Base-by-base conservation (phyloP, 2,329 filamentous ascomycete genomes). In the Exophiala mesophila region DNA sequence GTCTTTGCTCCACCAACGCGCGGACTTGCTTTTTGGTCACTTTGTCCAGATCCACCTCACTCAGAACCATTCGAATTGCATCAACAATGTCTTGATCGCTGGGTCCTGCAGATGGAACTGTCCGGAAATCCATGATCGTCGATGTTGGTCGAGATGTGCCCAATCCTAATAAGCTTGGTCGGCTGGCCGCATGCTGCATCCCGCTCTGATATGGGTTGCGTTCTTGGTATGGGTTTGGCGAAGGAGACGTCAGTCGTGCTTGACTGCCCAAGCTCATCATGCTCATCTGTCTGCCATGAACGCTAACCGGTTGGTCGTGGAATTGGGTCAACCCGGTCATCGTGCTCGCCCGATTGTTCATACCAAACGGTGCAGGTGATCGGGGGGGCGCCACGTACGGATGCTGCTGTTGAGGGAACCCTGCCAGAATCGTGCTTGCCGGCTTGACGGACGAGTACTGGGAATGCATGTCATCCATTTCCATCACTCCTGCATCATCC, bases 391-490 rank as follows among this genome's bases (percentile, higher is more conserved):
- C 52, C 77, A 92, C 87, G 66, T 85, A 90, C 2, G 82, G 72
- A 50, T 56, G 65, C 49, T 63, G 65, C 50, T 78, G 80, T 33
- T 81, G 80, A 30, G 78, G 83, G 68, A 95, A 87, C 41, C 88
- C 88, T 10, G 86, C 88, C 45, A 95, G 74, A 52, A 97, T 83
- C 2, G 89, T 96, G 5, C 88, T 83, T 3, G 88, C 75, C 64
- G 89, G 71, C 75, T 90, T 83, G 47, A 89, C 86, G 1, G 88
- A 94, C 4, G 89, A 96, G 71, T 97, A 97, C 46, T 94, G 82
- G 1, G 88, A 95, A 63, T 88, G 89, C 75, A 97, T 94, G 63
- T 98, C 92, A 62, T 98, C 94, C 83, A 97, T 89, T 67, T 98
- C 92, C 61, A 70, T 62, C 41, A 47, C 43, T 59, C 88, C 94